Evolutionary conservation across 805 yeast genomes (phyloP).

Genomic region (Starmerella asiatica): DNA sequence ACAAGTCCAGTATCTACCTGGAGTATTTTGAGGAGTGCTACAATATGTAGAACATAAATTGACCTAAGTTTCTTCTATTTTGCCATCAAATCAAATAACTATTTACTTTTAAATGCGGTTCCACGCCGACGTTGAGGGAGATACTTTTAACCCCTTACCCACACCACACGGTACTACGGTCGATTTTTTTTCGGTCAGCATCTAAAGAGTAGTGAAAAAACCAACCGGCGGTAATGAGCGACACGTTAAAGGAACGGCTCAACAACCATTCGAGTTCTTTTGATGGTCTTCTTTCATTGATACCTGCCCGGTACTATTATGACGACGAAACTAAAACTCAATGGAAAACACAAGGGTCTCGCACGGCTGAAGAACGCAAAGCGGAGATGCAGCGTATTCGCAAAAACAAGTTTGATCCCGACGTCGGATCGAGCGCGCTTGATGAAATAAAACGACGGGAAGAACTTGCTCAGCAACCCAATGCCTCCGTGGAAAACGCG

Average conservation of each 20-base stretch:
- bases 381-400: conserved; percentile 54
- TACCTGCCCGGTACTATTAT: conserved; percentile 87
- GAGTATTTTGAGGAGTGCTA: conserved; percentile 17
- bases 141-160: neutral
- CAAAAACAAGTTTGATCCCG: conserved; percentile 63
- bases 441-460: conserved; percentile 25
- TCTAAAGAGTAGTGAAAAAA: neutral
- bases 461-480: conserved; percentile 13
- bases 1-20: conserved; percentile 4
- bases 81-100: too few species aligned
- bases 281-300: conserved; percentile 75
- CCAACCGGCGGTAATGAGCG: conserved; percentile 18
- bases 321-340: conserved; percentile 82
- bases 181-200: neutral
- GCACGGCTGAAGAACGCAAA: conserved; percentile 13
- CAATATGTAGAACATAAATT: conserved; percentile 13
- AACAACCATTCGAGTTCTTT: conserved; percentile 38
- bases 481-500: conserved; percentile 27
- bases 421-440: conserved; percentile 24
- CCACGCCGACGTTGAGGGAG: too few species aligned
- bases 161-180: neutral
- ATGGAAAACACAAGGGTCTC: conserved; percentile 69
- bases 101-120: too few species aligned
- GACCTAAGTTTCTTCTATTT: too few species aligned
- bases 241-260: conserved; percentile 25